These are phyloP conservation scores for Malus hybrid DNA, from an alignment of 331 rosid species.

Conservation along the genomic window DNA sequence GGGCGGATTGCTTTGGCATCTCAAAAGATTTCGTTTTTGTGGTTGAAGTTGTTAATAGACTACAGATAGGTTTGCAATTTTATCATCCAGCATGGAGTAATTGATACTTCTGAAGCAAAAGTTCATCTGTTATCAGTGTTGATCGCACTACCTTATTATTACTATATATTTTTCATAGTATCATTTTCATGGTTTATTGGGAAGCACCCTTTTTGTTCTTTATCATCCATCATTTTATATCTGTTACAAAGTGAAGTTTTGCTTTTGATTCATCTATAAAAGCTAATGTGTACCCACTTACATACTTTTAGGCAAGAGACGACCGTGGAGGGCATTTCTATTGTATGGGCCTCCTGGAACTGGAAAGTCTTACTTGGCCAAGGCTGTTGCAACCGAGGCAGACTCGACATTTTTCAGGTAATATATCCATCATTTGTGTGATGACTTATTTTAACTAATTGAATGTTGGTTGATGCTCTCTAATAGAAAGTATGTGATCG, in stretches of 20 bases:
- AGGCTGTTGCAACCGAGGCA: constrained; percentile 99
- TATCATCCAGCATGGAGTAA: not conserved
- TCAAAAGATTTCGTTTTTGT: not conserved
- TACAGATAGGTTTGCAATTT: not conserved
- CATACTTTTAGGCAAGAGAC: constrained; percentile 68
- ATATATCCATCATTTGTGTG: not conserved
- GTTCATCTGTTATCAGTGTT: not conserved
- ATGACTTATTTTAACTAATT: not conserved
- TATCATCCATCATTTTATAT: not conserved
- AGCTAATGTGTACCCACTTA: not conserved
- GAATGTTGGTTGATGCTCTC: not conserved
- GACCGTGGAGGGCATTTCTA: constrained; percentile 94
- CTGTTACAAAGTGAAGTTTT: not conserved
- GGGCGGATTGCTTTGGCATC: not conserved
- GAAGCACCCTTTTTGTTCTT: not conserved
- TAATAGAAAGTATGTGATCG: not conserved
- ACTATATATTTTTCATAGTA: not conserved
- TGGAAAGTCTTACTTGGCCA: constrained; percentile 96
- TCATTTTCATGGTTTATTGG: not conserved
- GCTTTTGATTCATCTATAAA: not conserved
- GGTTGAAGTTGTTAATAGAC: not conserved
- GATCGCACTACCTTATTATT: not conserved
- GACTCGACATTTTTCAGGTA: constrained; percentile 97
- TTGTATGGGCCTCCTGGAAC: constrained; percentile 98
- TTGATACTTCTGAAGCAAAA: not conserved